phyloP scores from a whole-genome alignment of 495 filamentous ascomycete genomes.

The Penicillium simplicissimum region DNA sequence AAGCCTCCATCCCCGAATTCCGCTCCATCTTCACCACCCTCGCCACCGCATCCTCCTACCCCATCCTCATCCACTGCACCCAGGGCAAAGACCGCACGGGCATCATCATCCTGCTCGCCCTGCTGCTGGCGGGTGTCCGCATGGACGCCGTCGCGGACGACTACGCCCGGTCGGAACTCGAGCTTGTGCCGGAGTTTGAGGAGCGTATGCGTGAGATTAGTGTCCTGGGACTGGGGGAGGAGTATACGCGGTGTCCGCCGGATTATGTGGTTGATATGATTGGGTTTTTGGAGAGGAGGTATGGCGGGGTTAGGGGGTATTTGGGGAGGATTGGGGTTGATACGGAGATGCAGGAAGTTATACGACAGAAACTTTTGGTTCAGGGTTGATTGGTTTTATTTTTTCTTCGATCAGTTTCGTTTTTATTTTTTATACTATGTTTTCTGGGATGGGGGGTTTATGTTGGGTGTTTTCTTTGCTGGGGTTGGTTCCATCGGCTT shows the following conservation, averaged over 20 bases:
- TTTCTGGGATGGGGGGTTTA: not conserved
- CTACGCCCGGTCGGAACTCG: constrained; percentile 63
- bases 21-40: constrained; percentile 54
- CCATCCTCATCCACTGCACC: constrained; percentile 75
- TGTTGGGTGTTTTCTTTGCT: not conserved
- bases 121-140: constrained; percentile 60
- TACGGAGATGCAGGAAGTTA: constrained; percentile 34
- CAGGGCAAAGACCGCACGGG: constrained; percentile 90
- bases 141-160: constrained; percentile 60
- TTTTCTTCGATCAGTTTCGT: constrained; percentile 11
- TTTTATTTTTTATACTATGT: constrained; percentile 6
- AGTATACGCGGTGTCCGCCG: constrained; percentile 63
- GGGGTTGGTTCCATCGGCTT: not conserved
- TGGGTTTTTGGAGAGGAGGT: constrained; percentile 51
- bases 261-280: constrained; percentile 55
- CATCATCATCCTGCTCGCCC: constrained; percentile 61
- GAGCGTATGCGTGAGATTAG: constrained; percentile 66
- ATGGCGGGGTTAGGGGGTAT: constrained; percentile 65
- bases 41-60: constrained; percentile 50
- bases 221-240: constrained; percentile 64
- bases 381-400: constrained; percentile 7
- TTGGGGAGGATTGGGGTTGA: constrained; percentile 58
- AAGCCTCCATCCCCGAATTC: constrained; percentile 63
- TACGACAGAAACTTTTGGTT: constrained; percentile 31
- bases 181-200: constrained; percentile 60